phyloP scores from a whole-genome alignment of 202 grass and related monocot species.

The Eragrostis tef region DNA sequence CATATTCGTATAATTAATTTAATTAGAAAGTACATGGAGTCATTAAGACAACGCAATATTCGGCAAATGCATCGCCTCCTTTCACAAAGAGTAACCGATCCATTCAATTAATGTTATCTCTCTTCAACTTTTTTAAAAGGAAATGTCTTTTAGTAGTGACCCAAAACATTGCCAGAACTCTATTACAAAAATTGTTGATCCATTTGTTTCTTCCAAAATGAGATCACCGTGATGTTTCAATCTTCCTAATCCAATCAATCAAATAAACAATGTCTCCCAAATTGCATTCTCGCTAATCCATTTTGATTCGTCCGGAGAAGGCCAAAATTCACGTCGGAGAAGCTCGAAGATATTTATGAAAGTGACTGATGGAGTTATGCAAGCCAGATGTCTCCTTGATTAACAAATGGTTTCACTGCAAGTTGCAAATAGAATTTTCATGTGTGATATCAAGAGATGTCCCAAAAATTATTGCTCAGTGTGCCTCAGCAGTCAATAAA shows the following conservation, averaged over 20 bases:
- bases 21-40: slow-evolving; percentile 5
- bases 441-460: slow-evolving; percentile 48
- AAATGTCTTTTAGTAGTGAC: background rate
- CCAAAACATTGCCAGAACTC: background rate
- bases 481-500: slow-evolving; percentile 52
- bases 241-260: slow-evolving; percentile 1
- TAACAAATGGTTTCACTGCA: slow-evolving; percentile 36
- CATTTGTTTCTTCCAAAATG: slow-evolving; percentile 18
- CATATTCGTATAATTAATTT: background rate
- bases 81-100: slow-evolving; percentile 47
- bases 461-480: slow-evolving; percentile 42
- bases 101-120: background rate
- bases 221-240: background rate
- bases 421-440: slow-evolving; percentile 52
- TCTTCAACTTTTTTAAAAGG: slow-evolving; percentile 12
- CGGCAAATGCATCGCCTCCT: slow-evolving; percentile 20
- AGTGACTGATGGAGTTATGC: slow-evolving; percentile 41
- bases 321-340: slow-evolving; percentile 29
- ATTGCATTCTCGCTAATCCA: slow-evolving; percentile 15
- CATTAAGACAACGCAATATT: slow-evolving; percentile 27
- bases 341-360: slow-evolving; percentile 51
- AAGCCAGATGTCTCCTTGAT: slow-evolving; percentile 45
- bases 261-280: slow-evolving; percentile 23
- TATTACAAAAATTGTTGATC: background rate
- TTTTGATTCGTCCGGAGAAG: slow-evolving; percentile 37